Evolutionary conservation across 108 stramenopile genomes (phyloP).

Genomic region (Pseudonitzschia multiseries): DNA sequence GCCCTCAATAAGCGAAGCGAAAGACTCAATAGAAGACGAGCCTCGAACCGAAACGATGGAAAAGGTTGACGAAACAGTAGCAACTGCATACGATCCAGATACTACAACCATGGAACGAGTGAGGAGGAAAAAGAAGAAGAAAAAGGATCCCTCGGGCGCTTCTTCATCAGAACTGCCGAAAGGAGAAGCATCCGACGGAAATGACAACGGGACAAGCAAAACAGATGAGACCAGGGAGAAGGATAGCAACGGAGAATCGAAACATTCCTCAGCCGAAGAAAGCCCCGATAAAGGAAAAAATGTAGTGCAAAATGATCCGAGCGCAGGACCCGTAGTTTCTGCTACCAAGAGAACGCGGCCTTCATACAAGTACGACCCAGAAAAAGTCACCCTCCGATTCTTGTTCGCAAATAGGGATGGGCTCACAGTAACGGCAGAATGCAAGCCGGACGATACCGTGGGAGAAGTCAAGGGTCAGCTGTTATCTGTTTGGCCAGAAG

Average conservation of each 20-base stretch:
- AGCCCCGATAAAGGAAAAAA: background rate
- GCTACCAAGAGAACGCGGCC: conserved; percentile 42
- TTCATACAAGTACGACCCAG: conserved; percentile 67
- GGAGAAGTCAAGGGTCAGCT: conserved; percentile 80
- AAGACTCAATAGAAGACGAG: background rate
- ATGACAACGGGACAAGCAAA: background rate
- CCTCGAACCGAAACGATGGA: background rate
- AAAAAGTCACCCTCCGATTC: conserved; percentile 79
- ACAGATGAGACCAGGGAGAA: no score
- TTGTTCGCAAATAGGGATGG: conserved; percentile 86
- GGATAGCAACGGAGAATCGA: no score
- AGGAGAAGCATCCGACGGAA: background rate
- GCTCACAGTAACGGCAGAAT: conserved; percentile 71
- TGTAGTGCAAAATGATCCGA: background rate
- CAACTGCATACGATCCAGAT: background rate
- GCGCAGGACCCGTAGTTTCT: conserved; percentile 34
- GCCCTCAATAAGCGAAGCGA: background rate
- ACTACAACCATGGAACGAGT: background rate
- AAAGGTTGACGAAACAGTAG: conserved; percentile 1
- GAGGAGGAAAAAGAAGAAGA: conserved; percentile 6
- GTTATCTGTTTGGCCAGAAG: conserved; percentile 81
- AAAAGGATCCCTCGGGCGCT: background rate
- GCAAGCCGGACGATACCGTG: conserved; percentile 69
- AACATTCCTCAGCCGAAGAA: background rate
- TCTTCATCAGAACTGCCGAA: background rate